phyloP scores from a whole-genome alignment of 495 filamentous ascomycete species.

The Alectoria sarmentosa region DNA sequence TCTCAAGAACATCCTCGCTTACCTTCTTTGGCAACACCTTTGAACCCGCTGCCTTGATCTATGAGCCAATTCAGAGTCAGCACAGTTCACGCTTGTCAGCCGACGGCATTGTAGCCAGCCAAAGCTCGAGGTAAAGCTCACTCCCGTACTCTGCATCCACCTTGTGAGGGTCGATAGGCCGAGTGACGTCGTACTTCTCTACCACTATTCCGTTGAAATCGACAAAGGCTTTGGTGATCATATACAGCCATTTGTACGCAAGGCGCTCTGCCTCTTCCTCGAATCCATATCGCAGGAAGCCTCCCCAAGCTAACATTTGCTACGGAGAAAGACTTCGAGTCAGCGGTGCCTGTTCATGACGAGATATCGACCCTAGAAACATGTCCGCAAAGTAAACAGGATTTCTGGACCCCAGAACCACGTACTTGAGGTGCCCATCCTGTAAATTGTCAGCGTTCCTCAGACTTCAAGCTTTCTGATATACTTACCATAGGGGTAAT shows the following conservation, averaged over 20 bases:
- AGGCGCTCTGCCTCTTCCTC: constrained; percentile 79
- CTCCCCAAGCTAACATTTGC: constrained; percentile 55
- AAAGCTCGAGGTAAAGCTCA: neutral
- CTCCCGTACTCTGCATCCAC: constrained; percentile 95
- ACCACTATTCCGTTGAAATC: constrained; percentile 98
- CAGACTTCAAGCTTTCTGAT: neutral
- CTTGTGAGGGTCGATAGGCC: constrained; percentile 79
- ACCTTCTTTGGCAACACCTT: constrained; percentile 23
- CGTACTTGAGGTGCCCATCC: constrained; percentile 15
- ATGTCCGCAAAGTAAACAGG: neutral
- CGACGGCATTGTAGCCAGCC: neutral
- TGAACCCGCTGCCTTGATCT: constrained; percentile 56
- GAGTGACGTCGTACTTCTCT: constrained; percentile 96
- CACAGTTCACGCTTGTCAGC: neutral
- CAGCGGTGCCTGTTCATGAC: neutral
- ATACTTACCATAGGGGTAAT: constrained; percentile 74
- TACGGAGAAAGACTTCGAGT: neutral
- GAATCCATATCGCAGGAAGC: constrained; percentile 81
- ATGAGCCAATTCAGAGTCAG: constrained; percentile 49
- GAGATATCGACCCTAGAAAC: neutral
- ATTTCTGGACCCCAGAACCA: neutral
- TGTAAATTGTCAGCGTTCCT: constrained; percentile 5
- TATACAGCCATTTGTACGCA: constrained; percentile 92
- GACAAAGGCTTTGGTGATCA: constrained; percentile 95
- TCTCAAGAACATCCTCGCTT: constrained; percentile 7